Evolutionary conservation across 768 basidiomycete genomes (phyloP).

Genomic region (Saitozyma sp.): DNA sequence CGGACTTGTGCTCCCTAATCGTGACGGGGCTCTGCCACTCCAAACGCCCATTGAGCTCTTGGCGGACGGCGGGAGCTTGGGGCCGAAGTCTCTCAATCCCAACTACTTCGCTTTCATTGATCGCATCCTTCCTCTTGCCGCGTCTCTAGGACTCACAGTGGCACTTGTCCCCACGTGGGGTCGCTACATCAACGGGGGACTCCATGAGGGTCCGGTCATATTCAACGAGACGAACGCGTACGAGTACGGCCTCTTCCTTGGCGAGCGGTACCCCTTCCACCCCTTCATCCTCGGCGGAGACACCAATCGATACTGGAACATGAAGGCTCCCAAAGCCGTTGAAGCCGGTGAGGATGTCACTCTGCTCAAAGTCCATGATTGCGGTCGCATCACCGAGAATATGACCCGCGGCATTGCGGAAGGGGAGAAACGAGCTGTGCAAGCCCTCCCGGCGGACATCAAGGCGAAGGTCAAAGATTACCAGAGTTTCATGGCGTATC

Average conservation of each 20-base stretch:
- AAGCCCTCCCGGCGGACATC: background rate
- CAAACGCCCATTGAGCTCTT: too few species aligned
- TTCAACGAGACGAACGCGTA: conserved; percentile 11
- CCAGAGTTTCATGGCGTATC: conserved; percentile 8
- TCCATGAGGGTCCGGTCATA: conserved; percentile 14
- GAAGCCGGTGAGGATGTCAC: background rate
- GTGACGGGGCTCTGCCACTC: too few species aligned
- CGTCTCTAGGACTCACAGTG: conserved; percentile 7
- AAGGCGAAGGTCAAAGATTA: background rate
- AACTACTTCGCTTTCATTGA: conserved; percentile 26
- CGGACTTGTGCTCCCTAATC: too few species aligned
- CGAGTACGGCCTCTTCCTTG: conserved; percentile 17
- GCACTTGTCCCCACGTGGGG: conserved; percentile 20
- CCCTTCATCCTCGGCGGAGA: conserved; percentile 25
- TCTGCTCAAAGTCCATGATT: conserved; percentile 8
- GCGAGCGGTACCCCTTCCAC: conserved; percentile 23
- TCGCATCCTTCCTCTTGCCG: conserved; percentile 9
- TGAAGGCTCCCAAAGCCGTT: background rate
- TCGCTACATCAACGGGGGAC: conserved; percentile 21
- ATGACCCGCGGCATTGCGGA: conserved; percentile 18
- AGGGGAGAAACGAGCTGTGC: conserved; percentile 7
- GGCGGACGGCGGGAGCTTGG: too few species aligned
- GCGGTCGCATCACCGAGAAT: conserved; percentile 7
- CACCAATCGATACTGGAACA: conserved; percentile 18
- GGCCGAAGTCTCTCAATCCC: conserved; percentile 9